These are phyloP conservation scores for Phycomyces nitens DNA, from an alignment of 192 early-diverging fungal genomes.

Conservation along the genomic window DNA sequence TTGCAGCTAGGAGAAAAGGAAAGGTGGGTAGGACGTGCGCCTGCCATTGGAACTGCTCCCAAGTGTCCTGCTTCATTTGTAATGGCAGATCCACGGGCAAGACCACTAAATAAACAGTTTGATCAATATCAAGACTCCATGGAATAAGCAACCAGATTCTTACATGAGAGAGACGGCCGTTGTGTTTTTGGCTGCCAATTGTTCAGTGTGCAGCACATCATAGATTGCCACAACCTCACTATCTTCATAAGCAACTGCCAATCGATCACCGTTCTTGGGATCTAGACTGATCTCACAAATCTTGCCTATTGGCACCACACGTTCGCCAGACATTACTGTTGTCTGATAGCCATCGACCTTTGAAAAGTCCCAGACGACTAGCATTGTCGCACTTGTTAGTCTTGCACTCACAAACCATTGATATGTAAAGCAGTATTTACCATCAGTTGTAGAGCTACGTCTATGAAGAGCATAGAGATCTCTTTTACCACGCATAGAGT, in stretches of 20 bases:
- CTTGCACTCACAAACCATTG: too few species aligned
- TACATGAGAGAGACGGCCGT: slow-evolving; percentile 35
- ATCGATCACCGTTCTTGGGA: slow-evolving; percentile 43
- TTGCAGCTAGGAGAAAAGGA: slow-evolving; percentile 14
- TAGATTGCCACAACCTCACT: slow-evolving; percentile 46
- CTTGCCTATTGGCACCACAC: slow-evolving; percentile 22
- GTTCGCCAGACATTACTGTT: not conserved
- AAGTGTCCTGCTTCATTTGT: slow-evolving; percentile 3
- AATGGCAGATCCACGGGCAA: slow-evolving; percentile 33
- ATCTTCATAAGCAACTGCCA: slow-evolving; percentile 51
- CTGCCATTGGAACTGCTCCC: not conserved
- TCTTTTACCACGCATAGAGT: slow-evolving; percentile 42
- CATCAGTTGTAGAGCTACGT: slow-evolving; percentile 6
- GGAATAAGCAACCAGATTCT: slow-evolving; percentile 5
- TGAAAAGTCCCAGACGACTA: too few species aligned
- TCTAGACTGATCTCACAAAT: slow-evolving; percentile 52
- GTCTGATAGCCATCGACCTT: not conserved
- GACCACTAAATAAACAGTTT: slow-evolving; percentile 32
- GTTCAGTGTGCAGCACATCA: slow-evolving; percentile 23
- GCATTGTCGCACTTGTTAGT: too few species aligned
- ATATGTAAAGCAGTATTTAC: not conserved
- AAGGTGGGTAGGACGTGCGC: slow-evolving; percentile 10
- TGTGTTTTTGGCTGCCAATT: slow-evolving; percentile 30
- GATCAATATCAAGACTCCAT: not conserved
- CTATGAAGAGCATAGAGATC: slow-evolving; percentile 37